Conservation (phyloP, 768 basidiomycete genomes). For the Pleurotus platypus region DNA sequence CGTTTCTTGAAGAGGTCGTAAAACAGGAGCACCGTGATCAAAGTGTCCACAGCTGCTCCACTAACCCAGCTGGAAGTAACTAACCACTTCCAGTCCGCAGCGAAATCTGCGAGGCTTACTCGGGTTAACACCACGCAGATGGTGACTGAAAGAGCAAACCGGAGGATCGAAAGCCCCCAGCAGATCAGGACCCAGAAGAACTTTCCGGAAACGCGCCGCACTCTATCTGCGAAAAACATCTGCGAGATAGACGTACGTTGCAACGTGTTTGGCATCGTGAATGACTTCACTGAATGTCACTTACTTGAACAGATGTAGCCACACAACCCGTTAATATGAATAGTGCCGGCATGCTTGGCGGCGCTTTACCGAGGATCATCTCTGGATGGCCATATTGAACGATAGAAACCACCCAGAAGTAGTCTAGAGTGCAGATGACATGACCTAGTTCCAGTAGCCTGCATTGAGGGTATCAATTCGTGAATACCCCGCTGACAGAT, state of each 20-base stretch:
- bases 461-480: not conserved
- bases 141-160: constrained; percentile 24
- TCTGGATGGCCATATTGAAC: constrained; percentile 18
- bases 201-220: constrained; percentile 23
- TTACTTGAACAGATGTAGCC: constrained; percentile 25
- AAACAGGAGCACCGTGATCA: constrained; percentile 26
- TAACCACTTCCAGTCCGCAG: constrained; percentile 23
- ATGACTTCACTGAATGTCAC: not conserved
- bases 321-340: constrained; percentile 24
- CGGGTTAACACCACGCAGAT: constrained; percentile 19
- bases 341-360: constrained; percentile 14
- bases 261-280: not conserved
- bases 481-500: not conserved
- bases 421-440: constrained; percentile 21
- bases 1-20: constrained; percentile 23
- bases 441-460: constrained; percentile 25
- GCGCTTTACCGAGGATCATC: constrained; percentile 15
- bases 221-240: constrained; percentile 26
- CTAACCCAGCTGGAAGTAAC: constrained; percentile 25
- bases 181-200: constrained; percentile 22
- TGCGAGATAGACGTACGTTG: not conserved
- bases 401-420: constrained; percentile 27
- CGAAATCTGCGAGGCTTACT: constrained; percentile 10
- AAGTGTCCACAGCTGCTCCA: constrained; percentile 25
- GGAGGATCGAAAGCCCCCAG: constrained; percentile 20